Evolutionary conservation across 495 filamentous ascomycete species (phyloP).

Genomic region (Annulohypoxylon maeteangense): DNA sequence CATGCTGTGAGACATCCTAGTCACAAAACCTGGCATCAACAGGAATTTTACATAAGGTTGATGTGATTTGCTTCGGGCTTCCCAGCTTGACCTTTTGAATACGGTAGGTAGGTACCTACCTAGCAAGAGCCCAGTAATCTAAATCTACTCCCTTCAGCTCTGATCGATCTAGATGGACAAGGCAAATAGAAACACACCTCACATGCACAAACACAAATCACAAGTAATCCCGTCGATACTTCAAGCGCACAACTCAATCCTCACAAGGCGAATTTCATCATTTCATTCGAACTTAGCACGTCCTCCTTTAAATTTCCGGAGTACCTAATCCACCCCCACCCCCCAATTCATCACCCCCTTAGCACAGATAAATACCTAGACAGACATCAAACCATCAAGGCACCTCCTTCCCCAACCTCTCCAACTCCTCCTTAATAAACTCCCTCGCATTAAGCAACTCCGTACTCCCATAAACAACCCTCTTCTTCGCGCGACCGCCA

Average conservation of each 20-base stretch:
- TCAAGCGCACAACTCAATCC: no score
- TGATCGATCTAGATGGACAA: no score
- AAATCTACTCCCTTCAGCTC: no score
- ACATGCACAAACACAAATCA: neutral
- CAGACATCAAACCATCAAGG: constrained; percentile 41
- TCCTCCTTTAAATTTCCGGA: neutral
- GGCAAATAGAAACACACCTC: neutral
- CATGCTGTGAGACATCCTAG: no score
- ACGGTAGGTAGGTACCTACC: no score
- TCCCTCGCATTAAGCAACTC: constrained; percentile 91
- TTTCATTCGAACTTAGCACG: neutral
- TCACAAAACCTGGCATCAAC: no score
- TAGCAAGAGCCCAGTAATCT: no score
- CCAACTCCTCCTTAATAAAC: constrained; percentile 84
- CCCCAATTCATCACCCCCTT: no score
- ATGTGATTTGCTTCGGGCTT: no score
- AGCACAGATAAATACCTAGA: no score
- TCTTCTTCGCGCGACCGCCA: constrained; percentile 67
- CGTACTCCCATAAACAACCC: constrained; percentile 95
- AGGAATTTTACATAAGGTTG: no score
- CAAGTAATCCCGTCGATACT: neutral
- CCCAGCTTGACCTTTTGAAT: no score
- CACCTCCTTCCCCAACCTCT: constrained; percentile 72
- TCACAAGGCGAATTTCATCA: neutral
- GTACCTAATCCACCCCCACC: neutral